phyloP scores from a whole-genome alignment of 257 asterid genomes.

The Phtheirospermum japonicum region DNA sequence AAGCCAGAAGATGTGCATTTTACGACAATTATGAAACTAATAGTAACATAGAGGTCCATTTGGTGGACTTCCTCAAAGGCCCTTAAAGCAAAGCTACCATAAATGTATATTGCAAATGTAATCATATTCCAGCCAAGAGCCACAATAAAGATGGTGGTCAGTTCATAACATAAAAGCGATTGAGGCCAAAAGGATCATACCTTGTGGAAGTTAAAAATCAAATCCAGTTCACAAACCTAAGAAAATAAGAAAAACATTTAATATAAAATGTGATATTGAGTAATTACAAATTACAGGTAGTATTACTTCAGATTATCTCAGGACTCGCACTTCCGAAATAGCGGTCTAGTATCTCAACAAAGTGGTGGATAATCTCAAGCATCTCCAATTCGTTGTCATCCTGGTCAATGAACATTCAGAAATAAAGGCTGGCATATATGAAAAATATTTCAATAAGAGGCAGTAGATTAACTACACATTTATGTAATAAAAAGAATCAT shows the following conservation, averaged over 20 bases:
- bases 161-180: conserved; percentile 8
- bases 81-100: not conserved
- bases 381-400: conserved; percentile 92
- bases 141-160: not conserved
- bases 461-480: conserved; percentile 11
- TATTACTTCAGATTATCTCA: conserved; percentile 24
- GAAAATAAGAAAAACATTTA: conserved; percentile 23
- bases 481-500: not conserved
- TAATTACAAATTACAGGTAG: too few relatives aligned
- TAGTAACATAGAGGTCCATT: not conserved
- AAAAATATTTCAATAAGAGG: conserved; percentile 21
- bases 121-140: not conserved
- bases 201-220: conserved; percentile 96
- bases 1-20: not conserved
- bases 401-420: conserved; percentile 95
- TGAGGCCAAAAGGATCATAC: conserved; percentile 39
- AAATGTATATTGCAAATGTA: not conserved
- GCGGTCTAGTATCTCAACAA: conserved; percentile 94
- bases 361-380: conserved; percentile 93
- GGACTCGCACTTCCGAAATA: conserved; percentile 96
- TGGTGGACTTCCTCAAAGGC: not conserved
- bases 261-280: conserved; percentile 10
- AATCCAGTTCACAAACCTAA: conserved; percentile 94
- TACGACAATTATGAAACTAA: not conserved
- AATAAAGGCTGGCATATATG: conserved; percentile 96